Conservation (phyloP, 768 basidiomycete genomes). For the Suillus occidentalis region DNA sequence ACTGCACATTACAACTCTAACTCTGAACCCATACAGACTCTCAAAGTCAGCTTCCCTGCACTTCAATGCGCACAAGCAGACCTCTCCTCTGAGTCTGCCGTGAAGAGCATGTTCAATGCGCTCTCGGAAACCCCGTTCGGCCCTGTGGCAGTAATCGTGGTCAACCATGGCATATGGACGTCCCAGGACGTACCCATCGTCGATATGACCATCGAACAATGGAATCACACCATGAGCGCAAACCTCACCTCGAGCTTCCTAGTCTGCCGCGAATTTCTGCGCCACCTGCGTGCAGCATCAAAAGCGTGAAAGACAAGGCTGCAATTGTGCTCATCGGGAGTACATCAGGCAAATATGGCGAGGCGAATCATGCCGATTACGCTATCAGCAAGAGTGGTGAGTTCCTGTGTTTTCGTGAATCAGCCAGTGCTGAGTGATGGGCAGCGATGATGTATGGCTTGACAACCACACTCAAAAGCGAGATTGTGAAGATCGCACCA, state of each 20-base stretch:
- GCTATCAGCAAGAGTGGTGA: conserved; percentile 67
- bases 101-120: conserved; percentile 47
- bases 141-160: conserved; percentile 55
- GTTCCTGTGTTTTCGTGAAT: conserved; percentile 14
- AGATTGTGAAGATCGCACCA: conserved; percentile 76
- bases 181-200: conserved; percentile 48
- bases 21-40: conserved; percentile 37
- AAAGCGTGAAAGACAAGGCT: conserved; percentile 50
- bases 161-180: conserved; percentile 62
- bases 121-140: conserved; percentile 40
- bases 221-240: conserved; percentile 58
- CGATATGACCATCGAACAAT: conserved; percentile 60
- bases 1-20: conserved; percentile 72
- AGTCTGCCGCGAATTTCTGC: conserved; percentile 59
- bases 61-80: conserved; percentile 51
- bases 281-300: conserved; percentile 38
- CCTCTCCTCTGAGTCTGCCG: conserved; percentile 55
- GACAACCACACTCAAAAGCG: conserved; percentile 69
- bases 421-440: not conserved
- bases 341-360: conserved; percentile 71
- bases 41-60: conserved; percentile 37
- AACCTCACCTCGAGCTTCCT: conserved; percentile 75
- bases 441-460: conserved; percentile 74
- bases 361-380: conserved; percentile 67
- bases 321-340: conserved; percentile 69